Evolutionary conservation across 768 basidiomycete species (phyloP).

Genomic region (Mycena crocata): DNA sequence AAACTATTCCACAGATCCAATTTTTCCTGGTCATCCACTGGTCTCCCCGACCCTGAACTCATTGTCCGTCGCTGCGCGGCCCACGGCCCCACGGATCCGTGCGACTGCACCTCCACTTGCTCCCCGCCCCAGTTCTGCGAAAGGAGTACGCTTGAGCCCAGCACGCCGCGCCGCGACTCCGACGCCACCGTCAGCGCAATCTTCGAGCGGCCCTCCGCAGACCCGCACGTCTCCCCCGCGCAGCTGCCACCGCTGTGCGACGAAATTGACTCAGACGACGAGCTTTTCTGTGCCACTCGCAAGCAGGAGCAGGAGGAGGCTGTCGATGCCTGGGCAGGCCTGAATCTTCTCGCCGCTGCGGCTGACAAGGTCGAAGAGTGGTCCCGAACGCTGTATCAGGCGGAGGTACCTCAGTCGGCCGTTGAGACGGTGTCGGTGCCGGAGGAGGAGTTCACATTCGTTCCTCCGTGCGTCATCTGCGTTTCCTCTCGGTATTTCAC

Average conservation of each 20-base stretch:
- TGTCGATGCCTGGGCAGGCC: background rate
- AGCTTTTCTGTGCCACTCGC: background rate
- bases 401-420: background rate
- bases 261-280: constrained; percentile 19
- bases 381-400: background rate
- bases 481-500: background rate
- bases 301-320: background rate
- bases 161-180: background rate
- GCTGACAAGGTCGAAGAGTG: background rate
- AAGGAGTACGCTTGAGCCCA: background rate
- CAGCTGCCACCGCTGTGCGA: constrained; percentile 23
- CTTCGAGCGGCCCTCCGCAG: constrained; percentile 13
- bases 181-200: background rate
- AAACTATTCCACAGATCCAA: too few species aligned
- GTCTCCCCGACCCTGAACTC: background rate
- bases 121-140: background rate
- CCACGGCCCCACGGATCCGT: background rate
- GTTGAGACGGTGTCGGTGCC: too few species aligned
- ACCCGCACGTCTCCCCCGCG: constrained; percentile 1
- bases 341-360: background rate
- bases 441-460: background rate
- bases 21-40: too few species aligned
- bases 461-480: background rate
- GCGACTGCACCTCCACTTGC: background rate
- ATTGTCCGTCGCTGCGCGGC: background rate